A percentile compares a stretch with the other conserved stretches of the same genome.
Evolutionary conservation across 176 grass and related monocot species (phyloP).

Genomic region (Alloteropsis semialata): DNA sequence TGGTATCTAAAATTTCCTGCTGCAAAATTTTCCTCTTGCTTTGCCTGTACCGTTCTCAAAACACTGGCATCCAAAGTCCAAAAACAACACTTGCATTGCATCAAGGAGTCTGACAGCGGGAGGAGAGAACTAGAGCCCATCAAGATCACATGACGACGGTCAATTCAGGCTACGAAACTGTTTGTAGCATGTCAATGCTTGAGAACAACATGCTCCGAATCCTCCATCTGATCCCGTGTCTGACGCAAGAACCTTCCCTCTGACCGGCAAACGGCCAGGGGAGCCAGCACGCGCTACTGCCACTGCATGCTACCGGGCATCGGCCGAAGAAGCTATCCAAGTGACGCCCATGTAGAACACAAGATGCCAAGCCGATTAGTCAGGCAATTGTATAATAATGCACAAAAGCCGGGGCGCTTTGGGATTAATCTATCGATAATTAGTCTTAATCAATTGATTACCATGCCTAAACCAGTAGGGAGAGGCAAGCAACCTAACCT

Average conservation of each 20-base stretch:
- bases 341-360: not conserved
- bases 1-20: not conserved
- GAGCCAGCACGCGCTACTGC: not conserved
- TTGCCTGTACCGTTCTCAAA: not conserved
- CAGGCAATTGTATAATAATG: not conserved
- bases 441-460: not conserved
- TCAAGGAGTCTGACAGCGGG: not conserved
- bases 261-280: not conserved
- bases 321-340: slow-evolving; percentile 17
- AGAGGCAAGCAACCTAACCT: not conserved
- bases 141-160: not conserved
- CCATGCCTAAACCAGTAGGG: not conserved
- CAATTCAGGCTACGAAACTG: not conserved
- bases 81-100: not conserved
- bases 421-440: not conserved
- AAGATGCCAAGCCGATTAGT: slow-evolving; percentile 35
- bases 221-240: slow-evolving; percentile 2
- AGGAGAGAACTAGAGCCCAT: not conserved
- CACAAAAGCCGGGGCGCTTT: slow-evolving; percentile 12
- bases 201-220: not conserved
- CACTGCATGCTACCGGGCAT: not conserved
- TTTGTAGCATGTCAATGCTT: not conserved
- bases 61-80: not conserved
- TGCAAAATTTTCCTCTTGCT: not conserved
- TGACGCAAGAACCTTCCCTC: slow-evolving; percentile 39